Evolutionary conservation across 352 stramenopile species (phyloP), one percentile per base, ranked within the genome.

Genomic region (Globisporangium recalcitrans): DNA sequence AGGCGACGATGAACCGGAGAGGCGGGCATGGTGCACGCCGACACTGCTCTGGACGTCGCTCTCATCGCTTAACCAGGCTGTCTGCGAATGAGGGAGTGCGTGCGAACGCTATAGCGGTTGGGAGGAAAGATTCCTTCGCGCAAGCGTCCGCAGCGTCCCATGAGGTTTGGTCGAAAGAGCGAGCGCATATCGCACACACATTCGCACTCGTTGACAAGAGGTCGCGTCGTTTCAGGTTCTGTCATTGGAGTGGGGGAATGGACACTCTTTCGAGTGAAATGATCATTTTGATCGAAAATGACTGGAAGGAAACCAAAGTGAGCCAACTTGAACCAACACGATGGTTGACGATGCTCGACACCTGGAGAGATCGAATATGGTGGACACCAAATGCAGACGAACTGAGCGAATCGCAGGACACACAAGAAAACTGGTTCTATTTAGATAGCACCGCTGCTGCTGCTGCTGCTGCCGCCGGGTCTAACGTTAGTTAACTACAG

Each of bases 401-500:
- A 44, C 11, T 8, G 11, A 14, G 31, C 52, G 31, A 22, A 31
- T 22, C n/a, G 48, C 32, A 36, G 31, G 21, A 58, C 58, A 48
- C 51, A 65, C 51, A 65, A 58, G 49, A 51, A 65, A 65, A 59
- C 60, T 65, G 60, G 60, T 59, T 65, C 51, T 60, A 52, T 59
- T 63, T 63, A 65, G 26, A 65, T 65, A 65, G 36, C 60, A 54
- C 34, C 60, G 51, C 57, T 63, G 44, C 57, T 46, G 55, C 29
- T 52, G 54, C 9, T 62, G 42, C 29, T 56, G 55, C 55, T n/a
- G n/a, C n/a, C 62, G 48, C 47, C 54, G 51, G 29, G 34, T 48
- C 62, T 64, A 63, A 49, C 62, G 60, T 31, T 60, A 55, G 58
- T 61, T 26, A 36, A 56, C 63, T 56, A 55, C 46, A 55, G 26